A percentile compares a stretch with the other conserved stretches of the same genome.
These are phyloP conservation scores for Cystobasidium ongulense DNA, from an alignment of 768 basidiomycete species.

Conservation along the genomic window DNA sequence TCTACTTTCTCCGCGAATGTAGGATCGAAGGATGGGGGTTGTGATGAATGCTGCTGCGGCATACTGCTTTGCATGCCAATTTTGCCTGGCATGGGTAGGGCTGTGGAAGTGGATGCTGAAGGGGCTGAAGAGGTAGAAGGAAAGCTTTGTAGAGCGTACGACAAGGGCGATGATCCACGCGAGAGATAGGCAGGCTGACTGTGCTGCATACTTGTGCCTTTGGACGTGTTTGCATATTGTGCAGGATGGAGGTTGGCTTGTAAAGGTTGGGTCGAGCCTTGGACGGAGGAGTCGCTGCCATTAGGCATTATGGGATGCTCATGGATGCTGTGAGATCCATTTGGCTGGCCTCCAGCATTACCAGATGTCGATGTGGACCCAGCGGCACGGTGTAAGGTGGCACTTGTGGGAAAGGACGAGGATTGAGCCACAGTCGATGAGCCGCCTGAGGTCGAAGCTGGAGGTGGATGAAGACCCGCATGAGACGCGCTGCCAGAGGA, in stretches of 20 bases:
- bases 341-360: neutral
- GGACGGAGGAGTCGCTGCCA: neutral
- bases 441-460: neutral
- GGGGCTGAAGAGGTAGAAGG: neutral
- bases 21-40: neutral
- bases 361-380: neutral
- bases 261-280: neutral
- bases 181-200: neutral
- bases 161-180: neutral
- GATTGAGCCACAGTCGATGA: neutral
- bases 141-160: neutral
- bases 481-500: neutral
- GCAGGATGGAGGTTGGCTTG: neutral
- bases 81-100: neutral
- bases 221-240: neutral
- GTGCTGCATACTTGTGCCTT: neutral
- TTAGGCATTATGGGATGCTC: neutral
- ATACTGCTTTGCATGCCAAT: neutral
- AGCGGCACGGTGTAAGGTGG: neutral
- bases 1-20: conserved; percentile 1
- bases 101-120: neutral
- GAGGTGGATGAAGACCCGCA: neutral
- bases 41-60: neutral
- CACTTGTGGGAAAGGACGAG: neutral
- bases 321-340: neutral